Evolutionary conservation across 2,329 filamentous ascomycete genomes (phyloP).

Genomic region (Ustulina deusta): DNA sequence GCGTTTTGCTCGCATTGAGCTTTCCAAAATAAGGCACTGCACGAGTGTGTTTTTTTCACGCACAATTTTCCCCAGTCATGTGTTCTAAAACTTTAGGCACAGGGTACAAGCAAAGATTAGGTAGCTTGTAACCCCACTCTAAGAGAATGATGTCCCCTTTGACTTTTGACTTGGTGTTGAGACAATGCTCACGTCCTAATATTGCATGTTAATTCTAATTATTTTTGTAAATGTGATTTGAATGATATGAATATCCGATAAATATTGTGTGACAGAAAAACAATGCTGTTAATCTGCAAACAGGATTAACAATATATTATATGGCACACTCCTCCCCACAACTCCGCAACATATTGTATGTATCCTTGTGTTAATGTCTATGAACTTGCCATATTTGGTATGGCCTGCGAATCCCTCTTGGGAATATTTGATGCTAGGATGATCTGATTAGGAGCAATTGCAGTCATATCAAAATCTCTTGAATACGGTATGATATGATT

Average conservation of each 20-base stretch:
- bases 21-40: too few relatives aligned
- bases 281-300: too few relatives aligned
- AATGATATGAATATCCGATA: too few relatives aligned
- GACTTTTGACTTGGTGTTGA: background rate
- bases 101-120: background rate
- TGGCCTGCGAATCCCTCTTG: background rate
- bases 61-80: background rate
- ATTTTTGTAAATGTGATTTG: too few relatives aligned
- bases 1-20: slow-evolving; percentile 5
- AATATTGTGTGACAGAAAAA: too few relatives aligned
- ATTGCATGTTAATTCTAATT: background rate
- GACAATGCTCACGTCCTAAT: background rate
- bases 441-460: background rate
- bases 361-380: background rate
- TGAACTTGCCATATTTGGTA: background rate
- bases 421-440: background rate
- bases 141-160: too few relatives aligned
- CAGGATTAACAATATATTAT: too few relatives aligned
- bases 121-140: background rate
- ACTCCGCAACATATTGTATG: too few relatives aligned
- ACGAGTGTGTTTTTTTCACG: background rate
- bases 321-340: too few relatives aligned
- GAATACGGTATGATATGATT: too few relatives aligned
- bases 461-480: background rate
- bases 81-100: background rate